Base-by-base conservation (phyloP, 176 grass and related monocot genomes). In the Calamus simplicifolius region DNA sequence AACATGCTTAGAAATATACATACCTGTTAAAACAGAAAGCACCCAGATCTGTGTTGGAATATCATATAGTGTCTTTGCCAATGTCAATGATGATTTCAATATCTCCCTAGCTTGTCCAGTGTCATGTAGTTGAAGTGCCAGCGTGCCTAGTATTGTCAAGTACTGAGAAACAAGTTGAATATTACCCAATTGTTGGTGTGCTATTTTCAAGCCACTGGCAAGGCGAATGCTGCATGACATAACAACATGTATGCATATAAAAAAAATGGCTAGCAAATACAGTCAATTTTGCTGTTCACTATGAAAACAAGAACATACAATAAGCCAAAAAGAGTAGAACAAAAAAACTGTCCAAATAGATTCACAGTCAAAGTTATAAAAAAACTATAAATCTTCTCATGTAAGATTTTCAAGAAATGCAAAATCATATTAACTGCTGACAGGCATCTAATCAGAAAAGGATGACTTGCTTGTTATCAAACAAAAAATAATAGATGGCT, bases 161-260 rank as follows among this genome's bases (percentile, higher is more conserved):
- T 88, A 97, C 70, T 97, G 92, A 59, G 92, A 97, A 85, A 97
- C 92, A 64, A 97, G 80, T 70, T 97, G 84, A 58, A 97, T 97
- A 67, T 97, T 97, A 66, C 92, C 84, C 65, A 97, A 78, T 69
- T 97, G 84, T 77, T 91, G 87, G 70, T 97, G 87, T 65, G 92
- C 87, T 74, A 97, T 91, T 82, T 74, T 97, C 75, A 97, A 85
- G 71, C 92, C 92, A 88, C 87, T 75, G 31, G 92, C 92, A 68
- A 97, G 83, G 54, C 92, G 83, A 73, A 82, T 76, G 62, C 92
- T 96, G 80, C 62, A 95, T 73, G 38, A 62, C 23, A 54, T 62
- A 62, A 13, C 49, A 25, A 15, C n/a, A 55, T 17, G 19, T 15
- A 54, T 67, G 31, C 19, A 19, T 43, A 56, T 27, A 38, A 67